Base-by-base conservation (phyloP, 495 filamentous ascomycete species). In the Tuber aestivum region DNA sequence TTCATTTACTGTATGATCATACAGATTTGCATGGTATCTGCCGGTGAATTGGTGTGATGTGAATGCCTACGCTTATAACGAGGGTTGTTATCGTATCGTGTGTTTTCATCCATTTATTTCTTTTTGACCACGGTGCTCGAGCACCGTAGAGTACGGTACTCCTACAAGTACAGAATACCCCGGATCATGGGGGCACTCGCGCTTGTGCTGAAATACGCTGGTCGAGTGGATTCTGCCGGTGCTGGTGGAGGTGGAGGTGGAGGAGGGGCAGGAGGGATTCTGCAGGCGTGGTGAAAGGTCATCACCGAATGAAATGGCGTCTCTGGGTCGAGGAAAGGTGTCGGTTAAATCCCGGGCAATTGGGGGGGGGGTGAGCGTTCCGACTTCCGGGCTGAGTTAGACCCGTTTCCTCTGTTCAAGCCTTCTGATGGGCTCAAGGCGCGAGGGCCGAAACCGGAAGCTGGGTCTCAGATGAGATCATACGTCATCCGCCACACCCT, bases 391-490 rank as follows among this genome's bases (percentile, higher is more conserved):
- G 56, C 56, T 65, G 3, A 3, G 48, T 56, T 27, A 65, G 56
- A 5, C 56, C 56, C 32, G 32, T 32, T 65, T 18, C 27, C 56
- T 65, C 32, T 65, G 56, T 65, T 65, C 56, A 65, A 65, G 56
- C 56, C 56, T 65, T 65, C 56, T 65, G n/a, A 65, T 14, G 56
- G 56, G 56, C 27, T 65, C 56, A 65, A 32, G 32, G 56, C 27
- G 56, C 56, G 56, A 65, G n/a, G n/a, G 16, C 78, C 78, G 73
- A 75, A 79, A 79, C 69, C 72, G 78, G 78, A 72, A 78, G 76
- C 73, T 71, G 69, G 38, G 75, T 72, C 72, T 71, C 70, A 44
- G 72, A 79, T 72, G 65, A 32, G 69, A 71, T 70, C 69, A 72
- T 79, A 79, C 78, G 78, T 79, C 78, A 79, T 79, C 72, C 76